Conservation (phyloP, 306 rosid species). For the Dryas octopetala region DNA sequence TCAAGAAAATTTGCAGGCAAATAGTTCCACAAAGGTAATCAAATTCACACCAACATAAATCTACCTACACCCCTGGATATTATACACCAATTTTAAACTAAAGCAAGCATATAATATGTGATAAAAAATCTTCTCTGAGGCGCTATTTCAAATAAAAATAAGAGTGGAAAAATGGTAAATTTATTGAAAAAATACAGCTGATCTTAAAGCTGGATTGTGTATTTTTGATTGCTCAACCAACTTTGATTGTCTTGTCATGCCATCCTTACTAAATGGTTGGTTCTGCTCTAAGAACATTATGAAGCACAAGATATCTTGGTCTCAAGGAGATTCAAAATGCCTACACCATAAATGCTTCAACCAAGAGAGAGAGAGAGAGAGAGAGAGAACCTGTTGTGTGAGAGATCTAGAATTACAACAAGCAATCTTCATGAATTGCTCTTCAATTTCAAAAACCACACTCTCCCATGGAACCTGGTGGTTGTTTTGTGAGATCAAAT, state of each 20-base stretch:
- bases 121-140: not conserved
- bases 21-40: not conserved
- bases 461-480: slow-evolving; percentile 67
- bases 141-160: not conserved
- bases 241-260: not conserved
- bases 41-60: too few species aligned
- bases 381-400: slow-evolving; percentile 59
- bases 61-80: too few species aligned
- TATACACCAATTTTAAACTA: too few species aligned
- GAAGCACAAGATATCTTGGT: slow-evolving; percentile 3
- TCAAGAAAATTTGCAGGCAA: slow-evolving; percentile 6
- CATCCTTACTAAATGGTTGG: not conserved
- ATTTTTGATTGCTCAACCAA: not conserved
- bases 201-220: not conserved
- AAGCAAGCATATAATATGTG: too few species aligned
- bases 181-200: not conserved
- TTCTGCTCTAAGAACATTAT: not conserved
- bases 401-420: slow-evolving; percentile 74
- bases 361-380: not conserved
- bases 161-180: not conserved
- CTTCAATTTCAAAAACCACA: slow-evolving; percentile 67
- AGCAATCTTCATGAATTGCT: slow-evolving; percentile 73
- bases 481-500: slow-evolving; percentile 62
- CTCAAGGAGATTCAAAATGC: not conserved
- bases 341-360: not conserved